Evolutionary conservation across 495 filamentous ascomycete genomes (phyloP).

Genomic region (Podospora pseudocomata): DNA sequence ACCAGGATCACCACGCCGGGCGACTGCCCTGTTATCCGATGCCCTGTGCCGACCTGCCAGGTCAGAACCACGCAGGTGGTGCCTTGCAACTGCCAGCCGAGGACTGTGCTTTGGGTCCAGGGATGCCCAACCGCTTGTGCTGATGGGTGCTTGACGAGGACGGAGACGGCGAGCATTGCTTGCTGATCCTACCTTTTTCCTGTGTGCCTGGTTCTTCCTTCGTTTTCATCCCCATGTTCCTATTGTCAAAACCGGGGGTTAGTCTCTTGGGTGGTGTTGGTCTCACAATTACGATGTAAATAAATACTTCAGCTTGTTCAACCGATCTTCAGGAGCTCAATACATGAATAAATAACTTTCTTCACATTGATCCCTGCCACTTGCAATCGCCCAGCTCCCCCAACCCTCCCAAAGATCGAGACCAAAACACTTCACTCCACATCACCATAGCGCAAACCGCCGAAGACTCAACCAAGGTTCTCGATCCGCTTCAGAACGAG

Average conservation of each 20-base stretch:
- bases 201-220: not conserved
- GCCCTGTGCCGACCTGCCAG: conserved; percentile 41
- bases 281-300: not conserved
- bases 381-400: too few species aligned
- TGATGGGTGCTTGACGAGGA: conserved; percentile 35
- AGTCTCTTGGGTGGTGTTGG: not conserved
- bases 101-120: conserved; percentile 39
- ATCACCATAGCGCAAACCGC: not conserved
- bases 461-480: not conserved
- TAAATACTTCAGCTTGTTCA: not conserved
- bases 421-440: not conserved
- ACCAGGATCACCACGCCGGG: conserved; percentile 38
- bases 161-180: conserved; percentile 28
- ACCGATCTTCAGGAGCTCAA: not conserved
- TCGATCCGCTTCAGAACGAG: not conserved
- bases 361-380: not conserved
- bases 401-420: too few species aligned
- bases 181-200: not conserved
- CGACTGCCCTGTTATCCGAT: conserved; percentile 38
- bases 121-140: conserved; percentile 41
- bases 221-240: not conserved
- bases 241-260: not conserved
- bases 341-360: not conserved
- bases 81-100: conserved; percentile 38
- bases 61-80: conserved; percentile 30